A percentile compares a stretch with the other conserved stretches of the same genome.
Evolutionary conservation across 2,329 filamentous ascomycete genomes (phyloP).

Genomic region (Diaporthe eres): DNA sequence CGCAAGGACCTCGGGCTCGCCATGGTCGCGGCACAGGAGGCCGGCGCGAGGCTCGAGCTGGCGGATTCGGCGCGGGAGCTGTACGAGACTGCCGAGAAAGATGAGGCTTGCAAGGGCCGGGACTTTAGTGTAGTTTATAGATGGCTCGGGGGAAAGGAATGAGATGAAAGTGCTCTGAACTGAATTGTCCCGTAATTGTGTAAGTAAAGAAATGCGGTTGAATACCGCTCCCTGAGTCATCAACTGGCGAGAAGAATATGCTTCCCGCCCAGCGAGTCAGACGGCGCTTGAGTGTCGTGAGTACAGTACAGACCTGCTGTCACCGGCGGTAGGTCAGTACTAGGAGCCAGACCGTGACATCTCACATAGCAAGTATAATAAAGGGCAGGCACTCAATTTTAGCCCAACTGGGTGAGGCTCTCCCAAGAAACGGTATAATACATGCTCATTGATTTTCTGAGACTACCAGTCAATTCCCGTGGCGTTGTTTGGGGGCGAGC

Average conservation of each 20-base stretch:
- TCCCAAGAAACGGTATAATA: too few relatives aligned
- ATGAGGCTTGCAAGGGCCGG: conserved; percentile 74
- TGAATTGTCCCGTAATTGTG: not conserved
- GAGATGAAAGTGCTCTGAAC: not conserved
- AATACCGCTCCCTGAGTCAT: not conserved
- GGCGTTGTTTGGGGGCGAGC: not conserved
- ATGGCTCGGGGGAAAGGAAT: conserved; percentile 72
- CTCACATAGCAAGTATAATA: not conserved
- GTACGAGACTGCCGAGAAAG: conserved; percentile 76
- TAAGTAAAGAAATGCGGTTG: not conserved
- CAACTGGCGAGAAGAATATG: not conserved
- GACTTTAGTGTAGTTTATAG: conserved; percentile 89
- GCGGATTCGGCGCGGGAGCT: conserved; percentile 74
- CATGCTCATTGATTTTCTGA: too few relatives aligned
- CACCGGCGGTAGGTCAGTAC: not conserved
- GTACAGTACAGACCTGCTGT: not conserved
- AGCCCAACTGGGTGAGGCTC: not conserved
- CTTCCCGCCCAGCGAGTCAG: not conserved
- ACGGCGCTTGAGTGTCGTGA: not conserved
- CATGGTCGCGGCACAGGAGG: conserved; percentile 78
- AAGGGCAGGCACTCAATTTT: not conserved
- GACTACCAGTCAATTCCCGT: not conserved
- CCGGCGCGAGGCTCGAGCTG: conserved; percentile 75
- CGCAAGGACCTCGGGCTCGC: conserved; percentile 83
- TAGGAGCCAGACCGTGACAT: not conserved